Evolutionary conservation across 2,329 filamentous ascomycete species (phyloP).

Genomic region (Aspergillus felis): DNA sequence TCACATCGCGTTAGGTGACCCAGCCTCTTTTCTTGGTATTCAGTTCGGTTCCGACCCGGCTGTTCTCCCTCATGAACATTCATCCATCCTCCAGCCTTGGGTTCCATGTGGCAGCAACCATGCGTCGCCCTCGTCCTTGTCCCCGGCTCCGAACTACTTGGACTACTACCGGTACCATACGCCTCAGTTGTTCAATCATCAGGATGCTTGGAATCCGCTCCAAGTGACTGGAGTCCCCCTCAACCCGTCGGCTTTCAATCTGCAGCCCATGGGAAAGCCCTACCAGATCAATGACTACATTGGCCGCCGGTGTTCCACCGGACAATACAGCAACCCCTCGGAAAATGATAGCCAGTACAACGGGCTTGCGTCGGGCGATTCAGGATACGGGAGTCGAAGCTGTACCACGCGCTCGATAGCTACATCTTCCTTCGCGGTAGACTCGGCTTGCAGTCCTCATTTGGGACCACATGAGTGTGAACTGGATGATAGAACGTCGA

Average conservation of each 20-base stretch:
- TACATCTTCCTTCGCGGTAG: conserved; percentile 25
- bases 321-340: conserved; percentile 26
- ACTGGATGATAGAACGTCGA: conserved; percentile 15
- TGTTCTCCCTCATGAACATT: conserved; percentile 15
- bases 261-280: conserved; percentile 15
- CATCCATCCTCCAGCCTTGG: conserved; percentile 20
- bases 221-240: conserved; percentile 24
- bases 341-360: conserved; percentile 32
- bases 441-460: conserved; percentile 26
- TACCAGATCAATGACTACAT: conserved; percentile 15
- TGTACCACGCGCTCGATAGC: conserved; percentile 26
- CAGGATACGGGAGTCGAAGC: conserved; percentile 33
- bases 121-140: conserved; percentile 12
- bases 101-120: conserved; percentile 6
- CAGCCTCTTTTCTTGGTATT: conserved; percentile 23
- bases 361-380: conserved; percentile 29
- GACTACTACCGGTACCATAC: conserved; percentile 21
- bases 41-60: conserved; percentile 22
- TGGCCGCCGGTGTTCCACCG: conserved; percentile 21
- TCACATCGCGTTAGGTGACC: conserved; percentile 17
- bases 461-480: conserved; percentile 20
- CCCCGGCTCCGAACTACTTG: conserved; percentile 14
- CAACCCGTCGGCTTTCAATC: conserved; percentile 14
- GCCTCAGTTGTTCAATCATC: conserved; percentile 16
- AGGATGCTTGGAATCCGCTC: conserved; percentile 33